phyloP scores from a whole-genome alignment of 495 filamentous ascomycete genomes.

The Penicillium silybi region DNA sequence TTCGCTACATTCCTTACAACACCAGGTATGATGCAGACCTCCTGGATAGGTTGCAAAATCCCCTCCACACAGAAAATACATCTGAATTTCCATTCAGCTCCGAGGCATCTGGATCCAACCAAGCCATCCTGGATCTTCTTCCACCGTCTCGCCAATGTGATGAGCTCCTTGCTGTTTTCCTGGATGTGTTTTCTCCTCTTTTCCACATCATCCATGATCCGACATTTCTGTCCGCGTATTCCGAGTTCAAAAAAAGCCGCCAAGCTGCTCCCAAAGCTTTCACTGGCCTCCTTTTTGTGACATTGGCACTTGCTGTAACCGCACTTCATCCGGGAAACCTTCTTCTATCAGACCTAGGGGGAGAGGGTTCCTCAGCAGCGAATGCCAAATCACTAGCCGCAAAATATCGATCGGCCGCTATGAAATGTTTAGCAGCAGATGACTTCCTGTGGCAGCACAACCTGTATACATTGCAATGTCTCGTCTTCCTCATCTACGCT shows the following conservation, averaged over 20 bases:
- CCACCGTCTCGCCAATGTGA: constrained; percentile 3
- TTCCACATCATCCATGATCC: constrained; percentile 1
- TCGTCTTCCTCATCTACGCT: constrained; percentile 8
- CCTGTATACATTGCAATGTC: neutral
- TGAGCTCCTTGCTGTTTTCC: neutral
- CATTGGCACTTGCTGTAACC: neutral
- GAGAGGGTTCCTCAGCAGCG: neutral
- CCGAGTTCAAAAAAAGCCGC: neutral
- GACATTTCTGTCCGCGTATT: neutral
- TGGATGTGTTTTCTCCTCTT: constrained; percentile 3
- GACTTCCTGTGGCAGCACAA: constrained; percentile 10
- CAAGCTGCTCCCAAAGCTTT: neutral
- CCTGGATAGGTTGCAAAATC: neutral
- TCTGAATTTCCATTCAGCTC: neutral
- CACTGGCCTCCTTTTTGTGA: neutral
- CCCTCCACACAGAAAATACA: neutral
- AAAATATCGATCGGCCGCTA: constrained; percentile 3
- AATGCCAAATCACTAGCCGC: neutral
- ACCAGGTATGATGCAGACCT: neutral
- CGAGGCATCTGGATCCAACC: neutral
- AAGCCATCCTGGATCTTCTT: neutral
- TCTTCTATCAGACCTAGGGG: neutral
- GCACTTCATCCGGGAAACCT: neutral
- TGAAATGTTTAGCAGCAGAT: constrained; percentile 8
- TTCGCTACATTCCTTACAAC: constrained; percentile 1